phyloP scores from a whole-genome alignment of 768 basidiomycete species.

The Rhizopogon vinicolor region DNA sequence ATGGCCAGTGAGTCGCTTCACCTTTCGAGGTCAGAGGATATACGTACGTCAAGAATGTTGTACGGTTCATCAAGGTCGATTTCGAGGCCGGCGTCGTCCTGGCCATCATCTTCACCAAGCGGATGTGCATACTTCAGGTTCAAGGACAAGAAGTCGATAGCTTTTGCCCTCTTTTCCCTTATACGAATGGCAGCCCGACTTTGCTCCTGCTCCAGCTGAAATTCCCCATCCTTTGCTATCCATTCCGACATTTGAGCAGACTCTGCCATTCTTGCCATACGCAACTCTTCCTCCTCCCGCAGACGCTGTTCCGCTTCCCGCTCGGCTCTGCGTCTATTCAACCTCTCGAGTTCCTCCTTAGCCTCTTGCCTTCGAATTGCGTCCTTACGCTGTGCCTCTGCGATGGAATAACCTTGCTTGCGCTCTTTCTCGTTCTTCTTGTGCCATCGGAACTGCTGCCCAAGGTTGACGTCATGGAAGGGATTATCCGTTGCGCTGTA shows the following conservation, averaged over 20 bases:
- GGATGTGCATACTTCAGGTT: conserved; percentile 91
- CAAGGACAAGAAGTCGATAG: conserved; percentile 95
- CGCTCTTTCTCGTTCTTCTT: conserved; percentile 97
- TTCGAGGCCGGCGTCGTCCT: conserved; percentile 87
- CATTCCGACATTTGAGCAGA: conserved; percentile 98
- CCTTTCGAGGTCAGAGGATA: not conserved
- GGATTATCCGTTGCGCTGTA: conserved; percentile 98
- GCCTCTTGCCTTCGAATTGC: conserved; percentile 81
- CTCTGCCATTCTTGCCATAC: conserved; percentile 86
- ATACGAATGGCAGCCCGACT: conserved; percentile 89
- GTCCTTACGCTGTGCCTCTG: conserved; percentile 79
- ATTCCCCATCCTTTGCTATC: conserved; percentile 95
- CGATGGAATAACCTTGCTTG: conserved; percentile 75
- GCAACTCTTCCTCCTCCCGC: conserved; percentile 88
- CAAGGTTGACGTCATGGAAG: conserved; percentile 95
- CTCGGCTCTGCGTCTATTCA: conserved; percentile 88
- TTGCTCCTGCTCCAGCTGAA: conserved; percentile 93
- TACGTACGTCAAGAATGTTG: conserved; percentile 88
- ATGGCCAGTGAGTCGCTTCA: conserved; percentile 6
- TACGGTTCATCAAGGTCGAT: conserved; percentile 99
- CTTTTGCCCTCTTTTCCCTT: conserved; percentile 95
- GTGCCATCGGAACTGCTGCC: conserved; percentile 97
- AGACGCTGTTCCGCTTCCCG: conserved; percentile 85
- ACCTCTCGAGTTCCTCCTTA: conserved; percentile 88
- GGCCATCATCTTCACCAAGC: conserved; percentile 60